A percentile compares a stretch with the other conserved stretches of the same genome.
Conservation (phyloP, 2,329 filamentous ascomycete species). For the Colletotrichum filicis region DNA sequence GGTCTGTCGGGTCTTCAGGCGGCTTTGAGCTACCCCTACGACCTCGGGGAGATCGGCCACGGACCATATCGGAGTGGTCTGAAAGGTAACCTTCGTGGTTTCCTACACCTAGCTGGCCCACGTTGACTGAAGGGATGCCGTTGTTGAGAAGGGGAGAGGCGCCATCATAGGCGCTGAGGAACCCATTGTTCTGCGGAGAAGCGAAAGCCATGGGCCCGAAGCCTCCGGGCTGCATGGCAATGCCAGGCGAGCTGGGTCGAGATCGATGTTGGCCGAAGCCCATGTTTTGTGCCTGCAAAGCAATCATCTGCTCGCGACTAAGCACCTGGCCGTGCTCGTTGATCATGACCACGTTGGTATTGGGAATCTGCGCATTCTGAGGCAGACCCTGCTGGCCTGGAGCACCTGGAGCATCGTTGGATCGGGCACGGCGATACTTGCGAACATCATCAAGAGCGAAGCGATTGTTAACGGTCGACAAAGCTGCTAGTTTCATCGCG, state of each 20-base stretch:
- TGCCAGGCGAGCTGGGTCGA: conserved; percentile 87
- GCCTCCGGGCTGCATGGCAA: conserved; percentile 76
- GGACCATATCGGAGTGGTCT: conserved; percentile 90
- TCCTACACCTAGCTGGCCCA: conserved; percentile 77
- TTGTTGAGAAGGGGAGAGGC: conserved; percentile 76
- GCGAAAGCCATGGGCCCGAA: conserved; percentile 78
- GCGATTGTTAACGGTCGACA: conserved; percentile 98
- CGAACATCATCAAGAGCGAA: conserved; percentile 97
- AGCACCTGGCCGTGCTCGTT: conserved; percentile 92
- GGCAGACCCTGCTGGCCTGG: conserved; percentile 21
- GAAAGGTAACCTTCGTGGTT: conserved; percentile 89
- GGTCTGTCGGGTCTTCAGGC: conserved; percentile 96
- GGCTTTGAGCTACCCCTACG: conserved; percentile 96
- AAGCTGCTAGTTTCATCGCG: conserved; percentile 96
- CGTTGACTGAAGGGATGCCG: conserved; percentile 75
- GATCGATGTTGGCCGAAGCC: conserved; percentile 78
- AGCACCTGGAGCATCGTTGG: conserved; percentile 80
- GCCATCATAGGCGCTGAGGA: conserved; percentile 87
- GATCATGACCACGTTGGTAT: conserved; percentile 89
- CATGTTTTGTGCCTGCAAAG: conserved; percentile 75
- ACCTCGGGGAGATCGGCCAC: conserved; percentile 91
- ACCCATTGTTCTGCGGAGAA: conserved; percentile 94
- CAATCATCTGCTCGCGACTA: conserved; percentile 85
- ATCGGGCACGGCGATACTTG: conserved; percentile 92
- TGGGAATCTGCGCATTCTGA: conserved; percentile 66